Base-by-base conservation (phyloP, 78 protist genomes). In the Tieghemostelium lacteum region DNA sequence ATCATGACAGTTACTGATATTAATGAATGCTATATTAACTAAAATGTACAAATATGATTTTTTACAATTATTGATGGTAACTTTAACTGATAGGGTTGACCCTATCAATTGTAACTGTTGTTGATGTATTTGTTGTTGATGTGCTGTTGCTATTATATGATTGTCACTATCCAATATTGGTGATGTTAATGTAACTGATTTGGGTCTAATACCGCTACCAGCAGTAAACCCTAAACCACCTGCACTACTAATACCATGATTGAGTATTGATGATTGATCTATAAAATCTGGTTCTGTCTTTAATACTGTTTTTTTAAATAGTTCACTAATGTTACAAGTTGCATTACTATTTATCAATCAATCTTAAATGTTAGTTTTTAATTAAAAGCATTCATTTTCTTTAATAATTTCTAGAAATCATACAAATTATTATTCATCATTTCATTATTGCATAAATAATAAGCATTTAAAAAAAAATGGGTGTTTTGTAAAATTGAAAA, bases 281-380 rank as follows among this genome's bases (percentile, higher is more conserved):
- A 54, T 75, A 45, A 83, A 83, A 33, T 83, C 91, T 37, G 55
- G 61, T 42, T 83, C 91, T 40, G 72, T 69, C 40, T 40, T 83
- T 40, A 83, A 33, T 22, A 83, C 34, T 40, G 91, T 83, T 50
- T 69, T 83, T 42, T 83, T 66, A 69, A 67, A 83, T 69, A 36
- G 37, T 58, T 83, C 69, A 0, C 37, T 22, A 39, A 83, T 54
- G 39, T 73, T 64, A 69, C 91, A 83, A 31, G 42, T 71, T 50
- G 37, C 52, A 45, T 10, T 10, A 45, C 10, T 45, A n/a, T n/a
- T n/a, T n/a, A n/a, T n/a, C n/a, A n/a, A n/a, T n/a, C n/a, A n/a
- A n/a, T n/a, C n/a, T n/a, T n/a, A n/a, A n/a, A n/a, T n/a, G n/a
- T n/a, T n/a, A n/a, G n/a, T n/a, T n/a, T n/a, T n/a, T n/a, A n/a